Base-by-base conservation (phyloP, 2,329 filamentous ascomycete genomes). In the Trichoderma lentiforme region DNA sequence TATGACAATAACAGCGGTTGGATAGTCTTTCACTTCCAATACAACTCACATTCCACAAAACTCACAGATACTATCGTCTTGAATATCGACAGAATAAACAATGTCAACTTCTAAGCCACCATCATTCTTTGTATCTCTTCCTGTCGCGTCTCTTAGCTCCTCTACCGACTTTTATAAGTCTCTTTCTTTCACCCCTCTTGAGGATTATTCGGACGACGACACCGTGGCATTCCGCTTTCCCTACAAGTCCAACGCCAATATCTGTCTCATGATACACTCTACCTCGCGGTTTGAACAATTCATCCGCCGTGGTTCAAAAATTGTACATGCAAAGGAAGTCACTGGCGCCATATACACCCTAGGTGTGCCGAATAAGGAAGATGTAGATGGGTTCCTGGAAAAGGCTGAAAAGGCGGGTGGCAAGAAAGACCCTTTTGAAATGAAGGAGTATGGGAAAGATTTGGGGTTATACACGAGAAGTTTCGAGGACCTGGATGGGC, bases 401-500 rank as follows among this genome's bases (percentile, higher is more conserved):
- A 76, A 74, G 71, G 76, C 76, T 1, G 71, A 72, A 6, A 64
- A 69, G 7, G 73, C 72, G n/a, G 76, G 75, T 15, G 76, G 74
- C 3, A 68, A 68, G 60, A 56, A 56, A 14, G 75, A 77, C 47
- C 76, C 75, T 1, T 77, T 73, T 34, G 69, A 34, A 6, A 62
- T 76, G 47, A 32, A 71, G 15, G 65, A 66, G 6, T 70, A 75
- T 58, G 76, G 76, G 3, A 57, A 63, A n/a, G 70, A 62, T 3
- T 62, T 57, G 14, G 74, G 75, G 12, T 73, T 77, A 72, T 77
- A 77, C 51, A 57, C 71, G 3, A 74, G 76, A 18, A 75, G 74
- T 30, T 76, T 75, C 58, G 68, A 73, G 28, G 75, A 77, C 39
- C n/a, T 74, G 51, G 75, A 76, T 70, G 75, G 75, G 3, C 75